A percentile compares a stretch with the other conserved stretches of the same genome.
Conservation (phyloP, 1,284 basidiomycete genomes). For the Quambalaria eucalypti region DNA sequence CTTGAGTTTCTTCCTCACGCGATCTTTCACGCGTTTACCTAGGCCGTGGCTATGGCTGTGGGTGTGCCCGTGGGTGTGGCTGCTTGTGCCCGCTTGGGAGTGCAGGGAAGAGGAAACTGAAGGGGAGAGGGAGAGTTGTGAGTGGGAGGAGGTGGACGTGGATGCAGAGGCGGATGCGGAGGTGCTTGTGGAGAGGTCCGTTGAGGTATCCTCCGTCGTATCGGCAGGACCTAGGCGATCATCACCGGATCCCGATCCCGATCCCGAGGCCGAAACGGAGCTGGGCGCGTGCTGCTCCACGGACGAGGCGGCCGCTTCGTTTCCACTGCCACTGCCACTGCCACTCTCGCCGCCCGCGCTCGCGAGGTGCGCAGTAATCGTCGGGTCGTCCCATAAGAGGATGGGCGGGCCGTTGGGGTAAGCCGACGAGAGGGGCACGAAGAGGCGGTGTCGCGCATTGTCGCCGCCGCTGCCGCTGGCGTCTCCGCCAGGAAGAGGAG, state of each 20-base stretch:
- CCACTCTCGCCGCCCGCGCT: not conserved
- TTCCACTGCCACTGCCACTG: not conserved
- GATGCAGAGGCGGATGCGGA: no score
- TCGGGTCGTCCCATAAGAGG: not conserved
- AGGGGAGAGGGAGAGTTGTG: not conserved
- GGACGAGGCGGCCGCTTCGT: no score
- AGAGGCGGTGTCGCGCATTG: not conserved
- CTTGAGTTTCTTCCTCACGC: not conserved
- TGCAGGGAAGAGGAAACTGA: no score
- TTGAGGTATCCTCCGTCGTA: no score
- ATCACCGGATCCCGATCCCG: no score
- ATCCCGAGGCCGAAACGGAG: no score
- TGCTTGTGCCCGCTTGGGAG: no score
- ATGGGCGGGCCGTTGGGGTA: not conserved
- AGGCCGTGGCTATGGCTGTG: not conserved
- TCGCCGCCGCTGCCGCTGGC: slow-evolving; percentile 7
- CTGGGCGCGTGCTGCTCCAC: no score
- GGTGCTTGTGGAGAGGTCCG: no score
- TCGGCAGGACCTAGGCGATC: no score
- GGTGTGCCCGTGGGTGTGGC: no score
- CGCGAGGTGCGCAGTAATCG: not conserved
- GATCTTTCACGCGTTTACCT: not conserved
- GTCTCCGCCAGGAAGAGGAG: not conserved
- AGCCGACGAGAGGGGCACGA: slow-evolving; percentile 2
- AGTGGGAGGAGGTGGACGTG: not conserved